Base-by-base conservation (phyloP, 169 alveolate species). In the Cytauxzoon felis region DNA sequence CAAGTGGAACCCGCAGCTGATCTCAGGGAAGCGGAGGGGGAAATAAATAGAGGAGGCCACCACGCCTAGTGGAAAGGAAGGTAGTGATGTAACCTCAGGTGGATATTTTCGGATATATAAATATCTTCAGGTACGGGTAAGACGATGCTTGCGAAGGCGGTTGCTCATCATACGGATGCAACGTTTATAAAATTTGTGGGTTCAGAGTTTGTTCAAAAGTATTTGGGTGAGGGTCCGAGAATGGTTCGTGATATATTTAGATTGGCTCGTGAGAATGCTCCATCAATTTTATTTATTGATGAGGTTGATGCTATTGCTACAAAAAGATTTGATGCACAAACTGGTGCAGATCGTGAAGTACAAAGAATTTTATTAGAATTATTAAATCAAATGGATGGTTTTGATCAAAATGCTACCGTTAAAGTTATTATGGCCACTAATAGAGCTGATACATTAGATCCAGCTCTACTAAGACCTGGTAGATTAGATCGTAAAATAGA, bases 91-190 rank as follows among this genome's bases (percentile, higher is more conserved):
- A n/a, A n/a, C n/a, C n/a, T n/a, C n/a, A n/a, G n/a, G n/a, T n/a
- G n/a, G n/a, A n/a, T n/a, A n/a, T n/a, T n/a, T n/a, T n/a, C n/a
- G n/a, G n/a, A n/a, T n/a, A n/a, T n/a, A n/a, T n/a, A n/a, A n/a
- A n/a, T n/a, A n/a, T 16, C 13, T 34, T 16, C 32, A 67, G 82
- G 92, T 16, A 96, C 99, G 2, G 99, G 99, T 2, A 96, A 97
- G 87, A 97, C 99, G 6, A 95, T 97, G 99, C 80, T 97, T 76
- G 99, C 99, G 7, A 95, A 96, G 63, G 99, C 99, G 2, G 99
- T 97, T 23, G 99, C 99, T 26, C 93, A 95, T 80, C 98, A 96
- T 63, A 96, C 99, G 19, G 91, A 94, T 45, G 98, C 98, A 27
- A 85, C 98, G 18, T 96, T 97, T 80, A 95, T 97, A 24, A 91